Percentiles rank a stretch among this genome's conserved stretches.
These are phyloP conservation scores for Gossypium armourianum DNA, from an alignment of 441 rosid species.

Conservation along the genomic window DNA sequence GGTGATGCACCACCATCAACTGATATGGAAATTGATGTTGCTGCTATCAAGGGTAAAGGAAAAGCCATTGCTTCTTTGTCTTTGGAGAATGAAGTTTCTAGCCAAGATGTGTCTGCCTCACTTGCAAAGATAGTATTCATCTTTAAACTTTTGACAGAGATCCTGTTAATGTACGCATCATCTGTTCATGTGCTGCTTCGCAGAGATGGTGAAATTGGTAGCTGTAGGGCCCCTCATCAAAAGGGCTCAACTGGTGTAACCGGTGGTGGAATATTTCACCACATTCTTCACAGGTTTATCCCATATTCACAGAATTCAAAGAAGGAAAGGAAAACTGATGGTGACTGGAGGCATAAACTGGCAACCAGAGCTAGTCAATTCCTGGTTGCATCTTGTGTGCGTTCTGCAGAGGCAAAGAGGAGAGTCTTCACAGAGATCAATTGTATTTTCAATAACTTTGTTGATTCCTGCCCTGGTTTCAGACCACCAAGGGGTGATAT, in stretches of 20 bases:
- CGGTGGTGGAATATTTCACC: constrained; percentile 65
- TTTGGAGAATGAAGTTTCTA: constrained; percentile 42
- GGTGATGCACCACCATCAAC: constrained; percentile 36
- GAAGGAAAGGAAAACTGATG: constrained; percentile 68
- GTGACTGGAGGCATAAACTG: constrained; percentile 86
- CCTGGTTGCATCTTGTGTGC: constrained; percentile 83
- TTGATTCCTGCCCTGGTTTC: constrained; percentile 45
- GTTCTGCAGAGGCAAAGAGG: constrained; percentile 83
- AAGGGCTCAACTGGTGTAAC: constrained; percentile 35
- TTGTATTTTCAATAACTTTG: constrained; percentile 55
- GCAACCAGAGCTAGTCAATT: constrained; percentile 72
- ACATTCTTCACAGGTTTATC: constrained; percentile 65
- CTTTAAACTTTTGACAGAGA: constrained; percentile 86
- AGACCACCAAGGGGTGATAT: constrained; percentile 56
- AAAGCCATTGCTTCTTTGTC: constrained; percentile 60
- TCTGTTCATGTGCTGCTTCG: constrained; percentile 73
- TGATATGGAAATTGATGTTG: constrained; percentile 87
- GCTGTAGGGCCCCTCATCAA: constrained; percentile 47
- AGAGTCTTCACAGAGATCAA: constrained; percentile 69
- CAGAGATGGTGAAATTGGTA: constrained; percentile 63
- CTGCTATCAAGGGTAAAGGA: constrained; percentile 72
- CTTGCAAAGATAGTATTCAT: constrained; percentile 81
- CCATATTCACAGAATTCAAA: constrained; percentile 51
- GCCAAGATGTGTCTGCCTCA: constrained; percentile 58
- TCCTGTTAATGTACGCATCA: constrained; percentile 70